Percentiles rank a stretch among this genome's conserved stretches.
These are phyloP conservation scores for Knoxdaviesia capensis DNA, from an alignment of 2,329 filamentous ascomycete genomes.

Conservation along the genomic window DNA sequence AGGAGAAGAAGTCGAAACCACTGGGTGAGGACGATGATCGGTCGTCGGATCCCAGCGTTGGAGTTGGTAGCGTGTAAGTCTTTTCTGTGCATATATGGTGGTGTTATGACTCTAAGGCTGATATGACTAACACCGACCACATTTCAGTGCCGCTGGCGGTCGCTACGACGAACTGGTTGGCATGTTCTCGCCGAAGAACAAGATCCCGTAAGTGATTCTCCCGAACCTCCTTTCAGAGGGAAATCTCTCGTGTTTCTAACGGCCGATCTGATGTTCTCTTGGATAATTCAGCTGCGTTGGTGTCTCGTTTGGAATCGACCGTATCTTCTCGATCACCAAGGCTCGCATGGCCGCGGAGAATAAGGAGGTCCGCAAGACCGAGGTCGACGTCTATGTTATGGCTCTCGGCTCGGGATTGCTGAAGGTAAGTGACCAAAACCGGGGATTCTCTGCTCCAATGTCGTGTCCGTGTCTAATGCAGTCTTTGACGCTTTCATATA, in stretches of 20 bases:
- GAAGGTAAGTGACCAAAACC: constrained; percentile 13
- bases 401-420: constrained; percentile 69
- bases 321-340: constrained; percentile 86
- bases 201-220: constrained; percentile 38
- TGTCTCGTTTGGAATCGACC: constrained; percentile 85
- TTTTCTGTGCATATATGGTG: not conserved
- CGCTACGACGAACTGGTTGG: constrained; percentile 85
- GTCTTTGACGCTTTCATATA: too few relatives aligned
- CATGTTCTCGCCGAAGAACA: constrained; percentile 74
- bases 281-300: constrained; percentile 13
- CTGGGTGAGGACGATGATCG: constrained; percentile 39
- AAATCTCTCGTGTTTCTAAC: not conserved
- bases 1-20: constrained; percentile 26
- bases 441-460: too few relatives aligned
- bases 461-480: too few relatives aligned
- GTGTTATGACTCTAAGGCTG: not conserved
- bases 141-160: constrained; percentile 48
- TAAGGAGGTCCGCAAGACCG: constrained; percentile 39
- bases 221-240: not conserved
- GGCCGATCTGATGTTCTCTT: not conserved
- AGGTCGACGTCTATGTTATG: constrained; percentile 89
- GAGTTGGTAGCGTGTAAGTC: constrained; percentile 52
- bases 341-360: constrained; percentile 46
- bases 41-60: constrained; percentile 59
- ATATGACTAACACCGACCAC: not conserved